These are phyloP conservation scores for Boeremia exigua DNA, from an alignment of 2,329 filamentous ascomycete genomes.

Conservation along the genomic window DNA sequence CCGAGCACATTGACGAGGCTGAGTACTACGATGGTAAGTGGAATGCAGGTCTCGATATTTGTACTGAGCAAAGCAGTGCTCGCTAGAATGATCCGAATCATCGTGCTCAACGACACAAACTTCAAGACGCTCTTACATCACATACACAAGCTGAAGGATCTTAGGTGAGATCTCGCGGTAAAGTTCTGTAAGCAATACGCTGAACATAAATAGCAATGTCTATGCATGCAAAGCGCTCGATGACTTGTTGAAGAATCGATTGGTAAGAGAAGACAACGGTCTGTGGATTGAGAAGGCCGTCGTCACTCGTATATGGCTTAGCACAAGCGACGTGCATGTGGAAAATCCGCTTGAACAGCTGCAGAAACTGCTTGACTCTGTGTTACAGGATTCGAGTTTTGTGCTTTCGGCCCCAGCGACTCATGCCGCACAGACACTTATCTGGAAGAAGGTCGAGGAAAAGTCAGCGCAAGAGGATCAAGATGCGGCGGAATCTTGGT, in stretches of 20 bases:
- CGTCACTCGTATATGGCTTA: conserved; percentile 72
- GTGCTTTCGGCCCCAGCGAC: conserved; percentile 66
- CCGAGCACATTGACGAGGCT: conserved; percentile 43
- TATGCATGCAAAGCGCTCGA: conserved; percentile 61
- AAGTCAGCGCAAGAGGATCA: conserved; percentile 61
- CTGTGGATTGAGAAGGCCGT: conserved; percentile 73
- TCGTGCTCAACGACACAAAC: conserved; percentile 66
- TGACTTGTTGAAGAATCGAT: conserved; percentile 65
- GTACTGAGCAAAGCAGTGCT: conserved; percentile 55
- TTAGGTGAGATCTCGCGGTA: conserved; percentile 27
- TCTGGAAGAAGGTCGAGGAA: conserved; percentile 81
- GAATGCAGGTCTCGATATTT: no score
- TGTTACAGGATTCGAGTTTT: conserved; percentile 55
- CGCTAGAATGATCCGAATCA: conserved; percentile 64
- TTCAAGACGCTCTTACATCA: conserved; percentile 72
- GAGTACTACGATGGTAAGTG: conserved; percentile 51
- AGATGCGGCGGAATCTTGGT: conserved; percentile 71
- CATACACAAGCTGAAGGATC: conserved; percentile 66
- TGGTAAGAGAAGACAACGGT: conserved; percentile 58
- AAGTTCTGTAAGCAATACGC: background rate
- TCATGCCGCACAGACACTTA: conserved; percentile 70
- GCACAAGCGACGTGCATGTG: conserved; percentile 55
- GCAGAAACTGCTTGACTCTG: conserved; percentile 52
- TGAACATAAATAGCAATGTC: conserved; percentile 36
- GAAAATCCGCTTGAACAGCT: conserved; percentile 49